Evolutionary conservation across 75 land plant species (phyloP).

Genomic region (Ceratopteris richardii): DNA sequence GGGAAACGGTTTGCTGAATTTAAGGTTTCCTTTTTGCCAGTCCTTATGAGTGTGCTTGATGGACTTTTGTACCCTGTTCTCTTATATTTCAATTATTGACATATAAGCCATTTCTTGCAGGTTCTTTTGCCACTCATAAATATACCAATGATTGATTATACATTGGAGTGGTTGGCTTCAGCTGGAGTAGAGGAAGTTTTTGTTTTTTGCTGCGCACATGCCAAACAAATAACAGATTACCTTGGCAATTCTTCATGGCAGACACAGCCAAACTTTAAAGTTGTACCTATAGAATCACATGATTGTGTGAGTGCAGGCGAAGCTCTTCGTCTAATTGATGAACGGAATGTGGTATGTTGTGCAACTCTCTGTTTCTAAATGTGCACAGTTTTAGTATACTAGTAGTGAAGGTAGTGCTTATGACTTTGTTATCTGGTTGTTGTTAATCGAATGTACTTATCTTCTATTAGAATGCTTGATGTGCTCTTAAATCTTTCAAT

Average conservation of each 20-base stretch:
- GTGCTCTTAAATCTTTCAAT: neutral
- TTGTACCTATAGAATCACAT: constrained; percentile 68
- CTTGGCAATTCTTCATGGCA: constrained; percentile 69
- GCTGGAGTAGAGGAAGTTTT: constrained; percentile 95
- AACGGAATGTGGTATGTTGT: constrained; percentile 65
- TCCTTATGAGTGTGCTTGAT: too few species aligned
- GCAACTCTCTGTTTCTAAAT: constrained; percentile 1
- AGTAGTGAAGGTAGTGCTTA: too few species aligned
- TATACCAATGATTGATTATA: constrained; percentile 86
- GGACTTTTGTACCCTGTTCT: too few species aligned
- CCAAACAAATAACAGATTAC: constrained; percentile 67
- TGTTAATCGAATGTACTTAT: too few species aligned
- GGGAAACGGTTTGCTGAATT: too few species aligned
- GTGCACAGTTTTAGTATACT: neutral
- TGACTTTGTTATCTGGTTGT: too few species aligned
- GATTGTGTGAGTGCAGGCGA: constrained; percentile 85
- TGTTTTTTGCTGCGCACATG: constrained; percentile 93
- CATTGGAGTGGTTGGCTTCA: constrained; percentile 90
- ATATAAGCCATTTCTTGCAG: constrained; percentile 27
- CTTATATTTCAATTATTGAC: too few species aligned
- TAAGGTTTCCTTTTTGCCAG: too few species aligned
- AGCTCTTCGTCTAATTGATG: constrained; percentile 79
- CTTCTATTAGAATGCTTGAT: neutral
- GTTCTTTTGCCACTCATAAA: constrained; percentile 78
- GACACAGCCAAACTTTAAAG: constrained; percentile 54